Percentiles rank a stretch among this genome's conserved stretches.
These are phyloP conservation scores for Aspergillus sp. DNA, from an alignment of 2,329 filamentous ascomycete genomes.

Conservation along the genomic window DNA sequence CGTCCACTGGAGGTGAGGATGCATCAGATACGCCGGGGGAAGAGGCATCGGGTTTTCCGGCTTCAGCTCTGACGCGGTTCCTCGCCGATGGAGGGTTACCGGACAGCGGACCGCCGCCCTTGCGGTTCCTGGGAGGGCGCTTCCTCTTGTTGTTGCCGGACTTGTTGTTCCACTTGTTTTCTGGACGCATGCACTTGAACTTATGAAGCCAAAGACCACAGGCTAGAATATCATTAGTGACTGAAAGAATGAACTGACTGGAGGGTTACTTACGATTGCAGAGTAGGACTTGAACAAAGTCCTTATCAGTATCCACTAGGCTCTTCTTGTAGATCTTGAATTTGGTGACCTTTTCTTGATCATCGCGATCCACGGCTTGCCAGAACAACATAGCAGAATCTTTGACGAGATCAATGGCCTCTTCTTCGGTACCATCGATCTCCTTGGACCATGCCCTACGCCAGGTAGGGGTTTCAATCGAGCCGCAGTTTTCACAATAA, in stretches of 20 bases:
- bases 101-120: conserved; percentile 36
- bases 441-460: conserved; percentile 86
- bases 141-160: conserved; percentile 48
- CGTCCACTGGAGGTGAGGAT: conserved; percentile 40
- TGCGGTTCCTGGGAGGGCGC: conserved; percentile 39
- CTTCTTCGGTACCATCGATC: conserved; percentile 67
- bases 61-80: conserved; percentile 34
- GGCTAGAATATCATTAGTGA: conserved; percentile 48
- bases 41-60: conserved; percentile 36
- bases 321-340: conserved; percentile 78
- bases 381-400: conserved; percentile 75
- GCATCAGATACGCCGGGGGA: conserved; percentile 43
- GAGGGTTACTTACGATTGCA: conserved; percentile 74
- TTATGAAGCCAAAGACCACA: conserved; percentile 96
- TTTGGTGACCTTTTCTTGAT: conserved; percentile 61
- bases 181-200: conserved; percentile 78
- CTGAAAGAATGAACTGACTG: not conserved
- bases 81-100: conserved; percentile 30
- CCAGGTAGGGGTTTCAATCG: conserved; percentile 96
- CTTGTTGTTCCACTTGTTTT: conserved; percentile 79
- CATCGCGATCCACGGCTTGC: conserved; percentile 65
- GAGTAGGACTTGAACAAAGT: conserved; percentile 72
- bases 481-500: conserved; percentile 89
- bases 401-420: conserved; percentile 71
- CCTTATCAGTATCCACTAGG: conserved; percentile 65